Conservation (phyloP, 176 grass and related monocot species). For the Saccharum officinarum region DNA sequence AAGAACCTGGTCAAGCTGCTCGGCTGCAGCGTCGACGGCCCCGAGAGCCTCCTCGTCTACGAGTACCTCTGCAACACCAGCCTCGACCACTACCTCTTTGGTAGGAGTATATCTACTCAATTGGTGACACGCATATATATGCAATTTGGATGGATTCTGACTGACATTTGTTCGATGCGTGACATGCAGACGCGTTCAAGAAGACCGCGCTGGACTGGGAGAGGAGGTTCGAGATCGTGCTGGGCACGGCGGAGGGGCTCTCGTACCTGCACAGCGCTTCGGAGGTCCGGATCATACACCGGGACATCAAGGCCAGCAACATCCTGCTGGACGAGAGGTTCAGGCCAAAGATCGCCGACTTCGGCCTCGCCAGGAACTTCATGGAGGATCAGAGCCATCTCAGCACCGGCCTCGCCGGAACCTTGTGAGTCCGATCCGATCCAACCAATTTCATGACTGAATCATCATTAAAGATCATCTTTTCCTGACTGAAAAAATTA, state of each 20-base stretch:
- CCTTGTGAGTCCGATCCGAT: constrained; percentile 52
- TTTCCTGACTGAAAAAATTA: no score
- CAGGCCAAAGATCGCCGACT: constrained; percentile 79
- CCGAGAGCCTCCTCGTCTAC: constrained; percentile 77
- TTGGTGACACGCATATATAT: no score
- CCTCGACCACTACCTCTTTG: constrained; percentile 77
- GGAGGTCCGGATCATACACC: constrained; percentile 76
- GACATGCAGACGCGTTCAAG: constrained; percentile 54
- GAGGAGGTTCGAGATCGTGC: constrained; percentile 58
- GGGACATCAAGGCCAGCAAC: constrained; percentile 90
- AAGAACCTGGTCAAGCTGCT: constrained; percentile 84
- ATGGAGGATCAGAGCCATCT: constrained; percentile 86
- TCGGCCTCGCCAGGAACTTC: constrained; percentile 77
- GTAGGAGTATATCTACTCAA: constrained; percentile 27
- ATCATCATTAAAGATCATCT: not conserved
- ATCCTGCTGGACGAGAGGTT: constrained; percentile 68
- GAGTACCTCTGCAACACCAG: constrained; percentile 94
- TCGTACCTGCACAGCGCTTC: constrained; percentile 78
- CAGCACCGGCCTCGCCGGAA: constrained; percentile 84
- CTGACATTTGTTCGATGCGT: not conserved
- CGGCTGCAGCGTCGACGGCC: constrained; percentile 82
- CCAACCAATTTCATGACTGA: not conserved
- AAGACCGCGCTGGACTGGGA: constrained; percentile 72
- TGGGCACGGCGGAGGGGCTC: constrained; percentile 68
- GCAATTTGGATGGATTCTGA: not conserved